A percentile compares a stretch with the other conserved stretches of the same genome.
These are phyloP conservation scores for Metschnikowia baotianmanensis DNA, from an alignment of 805 yeast genomes.

Conservation along the genomic window DNA sequence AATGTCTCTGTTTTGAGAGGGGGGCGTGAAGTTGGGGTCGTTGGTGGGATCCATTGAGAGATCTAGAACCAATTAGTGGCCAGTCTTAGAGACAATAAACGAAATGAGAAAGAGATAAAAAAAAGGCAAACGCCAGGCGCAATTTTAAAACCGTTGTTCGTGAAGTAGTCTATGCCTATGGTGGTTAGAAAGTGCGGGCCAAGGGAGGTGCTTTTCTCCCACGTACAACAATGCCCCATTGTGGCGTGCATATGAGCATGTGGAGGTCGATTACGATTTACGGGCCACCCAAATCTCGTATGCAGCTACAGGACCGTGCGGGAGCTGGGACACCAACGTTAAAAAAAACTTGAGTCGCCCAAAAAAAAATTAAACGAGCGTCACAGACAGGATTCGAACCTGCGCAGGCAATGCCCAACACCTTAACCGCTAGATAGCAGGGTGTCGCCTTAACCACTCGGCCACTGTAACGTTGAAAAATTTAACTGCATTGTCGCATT, in stretches of 20 bases:
- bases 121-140: too few relatives aligned
- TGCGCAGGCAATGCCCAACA: slow-evolving; percentile 65
- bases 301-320: slow-evolving; percentile 3
- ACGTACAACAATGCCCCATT: neutral
- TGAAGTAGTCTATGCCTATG: too few relatives aligned
- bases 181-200: too few relatives aligned
- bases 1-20: slow-evolving; percentile 60
- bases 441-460: slow-evolving; percentile 54
- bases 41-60: slow-evolving; percentile 82
- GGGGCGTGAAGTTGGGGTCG: slow-evolving; percentile 88
- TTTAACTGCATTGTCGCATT: too few relatives aligned
- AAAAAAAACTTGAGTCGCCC: neutral
- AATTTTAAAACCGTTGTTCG: too few relatives aligned
- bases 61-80: too few relatives aligned
- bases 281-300: neutral
- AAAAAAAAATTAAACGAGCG: slow-evolving; percentile 38
- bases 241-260: slow-evolving; percentile 4
- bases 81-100: neutral
- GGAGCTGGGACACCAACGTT: neutral
- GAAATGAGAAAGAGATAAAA: too few relatives aligned
- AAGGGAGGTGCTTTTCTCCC: neutral
- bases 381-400: slow-evolving; percentile 99
- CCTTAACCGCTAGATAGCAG: slow-evolving; percentile 31
- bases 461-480: slow-evolving; percentile 48
- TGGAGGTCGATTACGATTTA: neutral